Conservation (phyloP, 495 filamentous ascomycete genomes). For the Aspergillus asperescens region DNA sequence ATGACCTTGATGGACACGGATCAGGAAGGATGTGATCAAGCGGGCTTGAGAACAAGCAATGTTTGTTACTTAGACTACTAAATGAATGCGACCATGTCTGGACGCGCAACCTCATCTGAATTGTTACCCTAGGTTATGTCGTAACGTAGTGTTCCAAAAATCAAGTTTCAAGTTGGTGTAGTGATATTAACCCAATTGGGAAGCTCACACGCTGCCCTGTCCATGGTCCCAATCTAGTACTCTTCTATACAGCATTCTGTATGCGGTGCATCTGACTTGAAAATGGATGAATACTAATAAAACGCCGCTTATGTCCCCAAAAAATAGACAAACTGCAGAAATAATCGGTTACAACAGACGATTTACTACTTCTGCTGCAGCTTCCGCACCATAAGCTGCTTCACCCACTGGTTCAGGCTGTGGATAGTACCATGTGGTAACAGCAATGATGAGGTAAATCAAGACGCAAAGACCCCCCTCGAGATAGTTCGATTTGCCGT, state of each 20-base stretch:
- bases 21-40: conserved; percentile 23
- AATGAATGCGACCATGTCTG: conserved; percentile 16
- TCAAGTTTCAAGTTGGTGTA: too few relatives aligned
- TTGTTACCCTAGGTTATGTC: too few relatives aligned
- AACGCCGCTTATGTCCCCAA: not conserved
- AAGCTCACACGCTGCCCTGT: too few relatives aligned
- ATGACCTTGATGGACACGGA: conserved; percentile 14
- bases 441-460: conserved; percentile 51
- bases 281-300: too few relatives aligned
- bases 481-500: conserved; percentile 75
- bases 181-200: too few relatives aligned
- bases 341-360: not conserved
- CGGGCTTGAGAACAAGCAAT: conserved; percentile 26
- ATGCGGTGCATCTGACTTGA: too few relatives aligned
- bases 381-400: not conserved
- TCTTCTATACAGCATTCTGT: too few relatives aligned
- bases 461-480: conserved; percentile 71
- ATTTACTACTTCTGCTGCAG: not conserved
- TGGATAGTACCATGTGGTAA: conserved; percentile 50
- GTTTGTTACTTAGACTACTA: conserved; percentile 23
- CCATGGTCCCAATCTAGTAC: too few relatives aligned
- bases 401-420: conserved; percentile 18
- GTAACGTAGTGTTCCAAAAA: too few relatives aligned
- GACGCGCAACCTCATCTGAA: conserved; percentile 2
- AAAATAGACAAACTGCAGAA: not conserved